These are phyloP conservation scores for Mycena belliarum DNA, from an alignment of 768 basidiomycete species.

Conservation along the genomic window DNA sequence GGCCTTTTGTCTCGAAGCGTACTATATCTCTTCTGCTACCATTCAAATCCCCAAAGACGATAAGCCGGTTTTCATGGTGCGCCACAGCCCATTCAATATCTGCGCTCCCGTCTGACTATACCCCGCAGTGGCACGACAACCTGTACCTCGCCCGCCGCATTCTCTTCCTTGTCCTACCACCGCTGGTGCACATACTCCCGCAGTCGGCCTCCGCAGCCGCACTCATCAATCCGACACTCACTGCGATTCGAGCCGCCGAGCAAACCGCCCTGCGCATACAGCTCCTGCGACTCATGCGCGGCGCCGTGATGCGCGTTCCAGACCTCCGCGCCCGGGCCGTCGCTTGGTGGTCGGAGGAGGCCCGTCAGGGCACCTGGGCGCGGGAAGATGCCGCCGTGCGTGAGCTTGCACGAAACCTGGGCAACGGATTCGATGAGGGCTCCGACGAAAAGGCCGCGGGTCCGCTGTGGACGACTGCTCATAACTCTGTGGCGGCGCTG, in stretches of 20 bases:
- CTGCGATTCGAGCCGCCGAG: constrained; percentile 27
- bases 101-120: not conserved
- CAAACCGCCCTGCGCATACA: constrained; percentile 47
- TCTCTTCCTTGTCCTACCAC: constrained; percentile 60
- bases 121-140: constrained; percentile 65
- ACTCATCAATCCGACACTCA: constrained; percentile 29
- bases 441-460: constrained; percentile 1
- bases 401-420: constrained; percentile 45
- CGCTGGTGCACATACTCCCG: constrained; percentile 47
- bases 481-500: constrained; percentile 7
- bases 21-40: constrained; percentile 49
- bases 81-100: constrained; percentile 6
- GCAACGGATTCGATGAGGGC: constrained; percentile 25
- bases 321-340: constrained; percentile 45
- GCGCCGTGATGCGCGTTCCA: constrained; percentile 56
- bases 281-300: constrained; percentile 56
- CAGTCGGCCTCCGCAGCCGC: constrained; percentile 34
- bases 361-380: constrained; percentile 51
- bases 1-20: constrained; percentile 43
- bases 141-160: constrained; percentile 54
- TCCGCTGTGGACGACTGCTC: constrained; percentile 11
- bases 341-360: constrained; percentile 61
- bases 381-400: constrained; percentile 50
- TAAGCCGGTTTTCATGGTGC: constrained; percentile 38
- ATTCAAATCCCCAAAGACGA: constrained; percentile 47